phyloP scores from a whole-genome alignment of 495 filamentous ascomycete species.

The Aspergillus ellipticus region DNA sequence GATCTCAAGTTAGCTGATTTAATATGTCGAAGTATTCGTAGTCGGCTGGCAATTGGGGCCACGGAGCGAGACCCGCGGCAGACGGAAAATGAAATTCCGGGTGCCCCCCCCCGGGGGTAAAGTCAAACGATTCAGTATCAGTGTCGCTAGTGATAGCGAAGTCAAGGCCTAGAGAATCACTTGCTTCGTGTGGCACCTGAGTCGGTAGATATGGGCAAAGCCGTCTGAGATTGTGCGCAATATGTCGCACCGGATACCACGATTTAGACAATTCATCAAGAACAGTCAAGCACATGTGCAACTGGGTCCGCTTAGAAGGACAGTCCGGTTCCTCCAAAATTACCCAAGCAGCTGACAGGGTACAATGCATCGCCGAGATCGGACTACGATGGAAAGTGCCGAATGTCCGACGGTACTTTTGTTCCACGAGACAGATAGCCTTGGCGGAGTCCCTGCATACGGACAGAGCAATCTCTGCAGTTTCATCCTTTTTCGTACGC shows the following conservation, averaged over 20 bases:
- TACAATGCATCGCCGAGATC: slow-evolving; percentile 28
- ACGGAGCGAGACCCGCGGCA: not conserved
- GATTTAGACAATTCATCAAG: slow-evolving; percentile 10
- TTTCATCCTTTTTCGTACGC: not conserved
- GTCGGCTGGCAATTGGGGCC: slow-evolving; percentile 4
- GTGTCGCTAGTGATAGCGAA: not conserved
- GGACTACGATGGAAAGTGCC: slow-evolving; percentile 29
- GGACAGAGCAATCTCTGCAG: slow-evolving; percentile 4
- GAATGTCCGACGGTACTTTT: slow-evolving; percentile 28
- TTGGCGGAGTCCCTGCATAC: slow-evolving; percentile 19
- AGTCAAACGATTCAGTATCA: not conserved
- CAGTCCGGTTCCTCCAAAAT: not conserved
- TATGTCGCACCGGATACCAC: slow-evolving; percentile 9
- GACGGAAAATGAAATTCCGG: not conserved
- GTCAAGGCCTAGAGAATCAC: not conserved
- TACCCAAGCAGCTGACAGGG: slow-evolving; percentile 21
- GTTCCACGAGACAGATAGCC: slow-evolving; percentile 16
- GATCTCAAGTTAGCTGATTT: slow-evolving; percentile 7
- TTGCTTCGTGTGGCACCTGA: not conserved
- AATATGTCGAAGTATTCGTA: slow-evolving; percentile 11
- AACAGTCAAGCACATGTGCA: slow-evolving; percentile 10
- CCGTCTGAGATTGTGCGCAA: slow-evolving; percentile 3
- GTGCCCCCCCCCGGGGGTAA: not conserved
- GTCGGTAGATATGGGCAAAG: slow-evolving; percentile 1
- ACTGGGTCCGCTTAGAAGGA: not conserved